phyloP scores from a whole-genome alignment of 2,329 filamentous ascomycete genomes.

The Cryphonectria parasitica region DNA sequence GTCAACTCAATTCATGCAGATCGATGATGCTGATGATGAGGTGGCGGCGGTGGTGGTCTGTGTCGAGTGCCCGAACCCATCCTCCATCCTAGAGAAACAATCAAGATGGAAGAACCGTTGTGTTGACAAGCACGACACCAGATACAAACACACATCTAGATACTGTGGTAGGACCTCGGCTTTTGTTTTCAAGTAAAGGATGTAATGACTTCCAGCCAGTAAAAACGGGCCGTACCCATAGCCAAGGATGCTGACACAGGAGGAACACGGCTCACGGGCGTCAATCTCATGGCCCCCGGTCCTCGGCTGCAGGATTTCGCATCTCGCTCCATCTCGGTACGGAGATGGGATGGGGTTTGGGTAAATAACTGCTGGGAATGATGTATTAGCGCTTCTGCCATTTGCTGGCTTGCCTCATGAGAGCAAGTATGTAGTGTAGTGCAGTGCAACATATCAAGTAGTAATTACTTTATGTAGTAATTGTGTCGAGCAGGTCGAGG shows the following conservation, averaged over 20 bases:
- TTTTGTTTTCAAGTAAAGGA: not conserved
- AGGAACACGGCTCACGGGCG: not conserved
- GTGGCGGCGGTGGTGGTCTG: not conserved
- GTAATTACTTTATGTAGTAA: too few species aligned
- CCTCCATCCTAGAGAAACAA: too few species aligned
- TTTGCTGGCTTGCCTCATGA: not conserved
- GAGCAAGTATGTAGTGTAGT: not conserved
- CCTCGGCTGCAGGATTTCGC: not conserved
- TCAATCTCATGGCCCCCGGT: conserved; percentile 4
- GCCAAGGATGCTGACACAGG: not conserved
- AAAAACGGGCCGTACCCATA: not conserved
- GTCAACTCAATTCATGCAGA: not conserved
- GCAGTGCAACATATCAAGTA: not conserved
- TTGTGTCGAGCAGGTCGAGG: not conserved
- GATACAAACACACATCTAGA: not conserved
- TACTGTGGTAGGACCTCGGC: not conserved
- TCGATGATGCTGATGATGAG: not conserved
- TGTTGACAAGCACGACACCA: not conserved
- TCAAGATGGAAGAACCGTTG: not conserved
- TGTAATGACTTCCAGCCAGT: not conserved
- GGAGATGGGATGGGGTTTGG: conserved; percentile 7
- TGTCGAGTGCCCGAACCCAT: too few species aligned
- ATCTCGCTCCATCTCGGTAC: conserved; percentile 11
- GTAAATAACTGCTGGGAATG: not conserved
- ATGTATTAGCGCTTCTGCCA: not conserved